Evolutionary conservation across 2,329 filamentous ascomycete species (phyloP).

Genomic region (Fusarium longipes): DNA sequence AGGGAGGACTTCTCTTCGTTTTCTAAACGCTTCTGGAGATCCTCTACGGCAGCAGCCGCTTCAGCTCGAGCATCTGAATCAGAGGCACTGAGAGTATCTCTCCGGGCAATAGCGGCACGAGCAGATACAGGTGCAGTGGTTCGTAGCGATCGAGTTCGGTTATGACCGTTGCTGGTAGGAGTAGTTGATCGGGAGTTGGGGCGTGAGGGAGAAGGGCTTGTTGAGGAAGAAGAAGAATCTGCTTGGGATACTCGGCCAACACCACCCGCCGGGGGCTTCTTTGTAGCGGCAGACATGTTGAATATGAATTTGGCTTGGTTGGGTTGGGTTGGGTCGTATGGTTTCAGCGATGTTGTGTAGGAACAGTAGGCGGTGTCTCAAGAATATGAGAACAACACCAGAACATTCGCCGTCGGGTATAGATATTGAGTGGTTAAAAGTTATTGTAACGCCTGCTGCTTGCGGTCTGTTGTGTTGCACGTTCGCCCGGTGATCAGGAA

Average conservation of each 20-base stretch:
- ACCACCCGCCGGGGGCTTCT: slow-evolving; percentile 63
- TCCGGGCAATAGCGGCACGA: slow-evolving; percentile 74
- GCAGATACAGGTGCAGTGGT: slow-evolving; percentile 76
- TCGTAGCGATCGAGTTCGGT: slow-evolving; percentile 74
- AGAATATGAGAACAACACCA: slow-evolving; percentile 17
- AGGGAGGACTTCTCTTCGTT: slow-evolving; percentile 83
- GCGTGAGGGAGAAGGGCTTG: slow-evolving; percentile 55
- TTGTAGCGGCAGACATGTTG: slow-evolving; percentile 64
- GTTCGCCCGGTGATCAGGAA: slow-evolving; percentile 43
- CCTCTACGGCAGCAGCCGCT: slow-evolving; percentile 81
- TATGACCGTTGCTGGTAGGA: slow-evolving; percentile 52
- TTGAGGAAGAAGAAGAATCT: slow-evolving; percentile 50
- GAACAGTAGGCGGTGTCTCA: slow-evolving; percentile 30
- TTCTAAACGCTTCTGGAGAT: slow-evolving; percentile 83
- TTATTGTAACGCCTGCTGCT: slow-evolving; percentile 28
- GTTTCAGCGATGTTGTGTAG: slow-evolving; percentile 21
- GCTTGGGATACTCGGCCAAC: slow-evolving; percentile 59
- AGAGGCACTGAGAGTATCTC: slow-evolving; percentile 61
- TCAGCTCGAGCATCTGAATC: slow-evolving; percentile 83
- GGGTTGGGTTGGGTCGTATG: slow-evolving; percentile 26
- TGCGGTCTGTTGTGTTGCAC: slow-evolving; percentile 33
- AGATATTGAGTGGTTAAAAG: slow-evolving; percentile 30
- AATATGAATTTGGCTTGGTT: slow-evolving; percentile 21
- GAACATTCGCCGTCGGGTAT: slow-evolving; percentile 17
- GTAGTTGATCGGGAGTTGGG: slow-evolving; percentile 58